These are phyloP conservation scores for Scheffersomyces illinoinensis DNA, from an alignment of 1,139 yeast species.

Conservation along the genomic window DNA sequence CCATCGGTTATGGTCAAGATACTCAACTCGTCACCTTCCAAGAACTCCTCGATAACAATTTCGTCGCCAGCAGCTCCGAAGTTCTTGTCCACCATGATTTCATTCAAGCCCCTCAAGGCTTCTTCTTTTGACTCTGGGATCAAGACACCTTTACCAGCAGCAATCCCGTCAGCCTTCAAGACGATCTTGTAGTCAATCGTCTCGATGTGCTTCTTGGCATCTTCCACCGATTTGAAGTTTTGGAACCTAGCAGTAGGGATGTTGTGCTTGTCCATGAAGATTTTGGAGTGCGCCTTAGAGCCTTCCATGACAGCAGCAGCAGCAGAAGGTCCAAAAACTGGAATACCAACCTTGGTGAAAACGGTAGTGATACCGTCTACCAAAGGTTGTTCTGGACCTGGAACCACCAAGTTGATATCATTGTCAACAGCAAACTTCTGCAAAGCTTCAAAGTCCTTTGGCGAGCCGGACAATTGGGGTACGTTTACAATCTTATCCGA, in stretches of 20 bases:
- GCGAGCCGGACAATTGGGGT: constrained; percentile 60
- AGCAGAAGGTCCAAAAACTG: constrained; percentile 93
- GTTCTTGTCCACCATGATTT: constrained; percentile 85
- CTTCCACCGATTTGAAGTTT: constrained; percentile 74
- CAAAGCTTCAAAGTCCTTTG: constrained; percentile 58
- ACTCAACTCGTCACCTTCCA: constrained; percentile 96
- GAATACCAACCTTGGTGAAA: constrained; percentile 79
- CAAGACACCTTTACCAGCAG: constrained; percentile 98
- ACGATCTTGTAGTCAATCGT: constrained; percentile 76
- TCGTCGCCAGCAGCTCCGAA: constrained; percentile 96
- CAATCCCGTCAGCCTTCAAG: constrained; percentile 96
- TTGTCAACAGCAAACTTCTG: constrained; percentile 72
- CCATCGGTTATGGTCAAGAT: constrained; percentile 94
- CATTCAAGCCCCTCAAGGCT: constrained; percentile 80
- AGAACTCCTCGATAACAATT: constrained; percentile 92
- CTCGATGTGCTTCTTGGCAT: constrained; percentile 71
- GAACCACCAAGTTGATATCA: constrained; percentile 73
- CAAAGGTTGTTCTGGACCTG: constrained; percentile 99
- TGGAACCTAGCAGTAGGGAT: constrained; percentile 93
- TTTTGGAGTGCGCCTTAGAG: constrained; percentile 91
- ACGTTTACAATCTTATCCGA: constrained; percentile 67
- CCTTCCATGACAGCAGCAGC: constrained; percentile 96
- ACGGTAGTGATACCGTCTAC: constrained; percentile 85
- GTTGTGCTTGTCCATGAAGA: constrained; percentile 86
- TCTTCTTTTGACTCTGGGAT: constrained; percentile 85